Conservation (phyloP, 805 yeast species). For the Wickerhamomyces mucosus region DNA sequence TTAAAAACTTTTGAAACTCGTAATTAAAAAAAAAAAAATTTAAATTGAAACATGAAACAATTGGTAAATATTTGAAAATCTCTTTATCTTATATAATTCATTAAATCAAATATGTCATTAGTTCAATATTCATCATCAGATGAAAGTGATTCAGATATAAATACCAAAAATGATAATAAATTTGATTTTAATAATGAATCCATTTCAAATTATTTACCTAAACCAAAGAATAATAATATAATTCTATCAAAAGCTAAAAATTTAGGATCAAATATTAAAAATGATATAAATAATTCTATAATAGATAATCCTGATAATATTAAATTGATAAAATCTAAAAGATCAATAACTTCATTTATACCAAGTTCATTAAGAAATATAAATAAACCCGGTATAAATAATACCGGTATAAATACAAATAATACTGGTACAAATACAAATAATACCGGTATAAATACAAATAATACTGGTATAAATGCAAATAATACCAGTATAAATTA, state of each 20-base stretch:
- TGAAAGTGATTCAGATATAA: slow-evolving; percentile 7
- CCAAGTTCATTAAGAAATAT: slow-evolving; percentile 15
- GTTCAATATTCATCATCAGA: slow-evolving; percentile 12
- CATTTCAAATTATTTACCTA: slow-evolving; percentile 17
- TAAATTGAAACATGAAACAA: too few relatives aligned
- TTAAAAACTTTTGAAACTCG: too few relatives aligned
- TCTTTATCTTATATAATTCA: too few relatives aligned
- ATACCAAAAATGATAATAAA: not conserved
- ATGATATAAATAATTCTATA: slow-evolving; percentile 6
- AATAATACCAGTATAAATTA: too few relatives aligned
- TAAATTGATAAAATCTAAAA: slow-evolving; percentile 6
- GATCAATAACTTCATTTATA: slow-evolving; percentile 13
- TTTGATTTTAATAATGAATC: too few relatives aligned
- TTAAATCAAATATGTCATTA: slow-evolving; percentile 9
- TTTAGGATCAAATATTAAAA: slow-evolving; percentile 12
- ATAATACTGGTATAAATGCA: too few relatives aligned
- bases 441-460: too few relatives aligned
- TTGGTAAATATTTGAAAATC: too few relatives aligned
- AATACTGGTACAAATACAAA: too few relatives aligned
- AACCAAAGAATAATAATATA: slow-evolving; percentile 17
- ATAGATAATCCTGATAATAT: slow-evolving; percentile 14
- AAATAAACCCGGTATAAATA: too few relatives aligned
- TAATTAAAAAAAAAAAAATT: too few relatives aligned
- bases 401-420: too few relatives aligned
- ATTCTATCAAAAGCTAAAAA: slow-evolving; percentile 5